Evolutionary conservation across 2,329 filamentous ascomycete genomes (phyloP).

Genomic region (Davidsoniella virescens): DNA sequence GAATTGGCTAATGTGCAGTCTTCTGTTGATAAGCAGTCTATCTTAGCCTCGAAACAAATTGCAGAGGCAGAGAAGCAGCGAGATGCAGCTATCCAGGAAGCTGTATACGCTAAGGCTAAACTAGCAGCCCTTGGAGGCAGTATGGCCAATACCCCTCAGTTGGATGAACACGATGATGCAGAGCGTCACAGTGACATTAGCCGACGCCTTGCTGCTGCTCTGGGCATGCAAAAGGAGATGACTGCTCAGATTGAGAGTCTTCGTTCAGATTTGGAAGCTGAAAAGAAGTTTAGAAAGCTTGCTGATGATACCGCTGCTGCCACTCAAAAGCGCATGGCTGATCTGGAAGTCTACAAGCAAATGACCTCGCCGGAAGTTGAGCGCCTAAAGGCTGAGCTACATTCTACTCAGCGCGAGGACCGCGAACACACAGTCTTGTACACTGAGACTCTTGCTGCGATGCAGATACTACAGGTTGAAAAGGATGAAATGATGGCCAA

Average conservation of each 20-base stretch:
- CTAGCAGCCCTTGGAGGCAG: constrained; percentile 58
- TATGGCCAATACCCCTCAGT: constrained; percentile 40
- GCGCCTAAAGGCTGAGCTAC: constrained; percentile 68
- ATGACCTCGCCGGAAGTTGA: constrained; percentile 74
- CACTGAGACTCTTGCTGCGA: constrained; percentile 57
- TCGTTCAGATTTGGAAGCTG: constrained; percentile 57
- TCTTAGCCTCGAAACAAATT: constrained; percentile 72
- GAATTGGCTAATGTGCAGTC: constrained; percentile 81
- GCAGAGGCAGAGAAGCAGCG: constrained; percentile 90
- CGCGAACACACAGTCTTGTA: constrained; percentile 67
- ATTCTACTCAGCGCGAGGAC: constrained; percentile 59
- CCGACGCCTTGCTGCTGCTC: constrained; percentile 64
- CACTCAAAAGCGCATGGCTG: constrained; percentile 65
- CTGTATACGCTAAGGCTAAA: constrained; percentile 86
- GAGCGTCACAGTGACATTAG: constrained; percentile 57
- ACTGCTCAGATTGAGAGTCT: constrained; percentile 57
- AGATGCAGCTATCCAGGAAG: constrained; percentile 86
- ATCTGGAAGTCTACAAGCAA: constrained; percentile 72
- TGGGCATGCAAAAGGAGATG: constrained; percentile 68
- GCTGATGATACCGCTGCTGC: constrained; percentile 78
- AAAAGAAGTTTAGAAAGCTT: constrained; percentile 63
- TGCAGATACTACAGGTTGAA: constrained; percentile 68
- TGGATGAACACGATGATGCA: constrained; percentile 43
- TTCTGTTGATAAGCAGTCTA: constrained; percentile 76
- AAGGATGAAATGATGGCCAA: constrained; percentile 60